A percentile compares a stretch with the other conserved stretches of the same genome.
These are phyloP conservation scores for Chlorella sp. DNA, from an alignment of 139 green algal genomes.

Conservation along the genomic window DNA sequence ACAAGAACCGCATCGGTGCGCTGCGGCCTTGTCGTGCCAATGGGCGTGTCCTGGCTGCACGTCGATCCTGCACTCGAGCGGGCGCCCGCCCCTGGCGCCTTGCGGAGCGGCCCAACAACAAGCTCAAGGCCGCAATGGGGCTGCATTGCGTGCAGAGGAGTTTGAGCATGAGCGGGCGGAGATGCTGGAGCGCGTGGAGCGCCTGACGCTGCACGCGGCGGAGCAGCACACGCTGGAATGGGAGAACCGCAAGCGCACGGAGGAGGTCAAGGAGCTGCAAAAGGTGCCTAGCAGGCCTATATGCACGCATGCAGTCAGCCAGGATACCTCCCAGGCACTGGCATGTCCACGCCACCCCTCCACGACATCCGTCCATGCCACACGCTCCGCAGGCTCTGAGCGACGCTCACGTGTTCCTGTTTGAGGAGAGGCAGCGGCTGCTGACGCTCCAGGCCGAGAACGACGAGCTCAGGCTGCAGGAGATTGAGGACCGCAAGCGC, in stretches of 20 bases:
- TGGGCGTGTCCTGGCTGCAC: too few relatives aligned
- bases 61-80: too few relatives aligned
- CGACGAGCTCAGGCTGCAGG: constrained; percentile 71
- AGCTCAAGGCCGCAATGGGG: too few relatives aligned
- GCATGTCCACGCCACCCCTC: not conserved
- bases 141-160: constrained; percentile 56
- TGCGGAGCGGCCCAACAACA: too few relatives aligned
- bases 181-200: constrained; percentile 56
- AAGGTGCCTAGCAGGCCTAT: constrained; percentile 41
- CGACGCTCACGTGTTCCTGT: constrained; percentile 76
- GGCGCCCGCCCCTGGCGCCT: too few relatives aligned
- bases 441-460: constrained; percentile 76
- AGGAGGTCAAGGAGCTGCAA: constrained; percentile 78
- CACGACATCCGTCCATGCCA: not conserved
- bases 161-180: constrained; percentile 71
- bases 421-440: constrained; percentile 78
- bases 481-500: constrained; percentile 64
- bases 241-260: constrained; percentile 63
- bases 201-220: constrained; percentile 31
- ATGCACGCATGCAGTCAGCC: not conserved
- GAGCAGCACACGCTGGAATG: constrained; percentile 61
- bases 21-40: too few relatives aligned
- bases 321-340: not conserved
- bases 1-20: constrained; percentile 43
- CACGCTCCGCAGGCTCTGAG: constrained; percentile 57